These are phyloP conservation scores for Trypanosoma brucei DNA, from an alignment of 208 protist genomes.

Conservation along the genomic window DNA sequence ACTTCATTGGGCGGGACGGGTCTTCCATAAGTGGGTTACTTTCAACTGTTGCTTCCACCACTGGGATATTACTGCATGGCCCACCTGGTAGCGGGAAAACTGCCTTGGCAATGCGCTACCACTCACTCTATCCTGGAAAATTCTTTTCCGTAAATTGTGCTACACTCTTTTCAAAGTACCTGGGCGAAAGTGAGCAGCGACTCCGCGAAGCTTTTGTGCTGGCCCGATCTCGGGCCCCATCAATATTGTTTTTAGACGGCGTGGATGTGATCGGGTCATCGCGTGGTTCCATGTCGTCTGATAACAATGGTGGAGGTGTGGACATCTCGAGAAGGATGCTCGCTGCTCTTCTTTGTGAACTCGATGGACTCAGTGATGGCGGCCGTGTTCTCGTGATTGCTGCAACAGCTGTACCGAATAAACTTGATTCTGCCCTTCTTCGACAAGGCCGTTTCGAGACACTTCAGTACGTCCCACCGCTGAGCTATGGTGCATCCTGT, in stretches of 20 bases:
- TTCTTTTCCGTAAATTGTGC: conserved; percentile 76
- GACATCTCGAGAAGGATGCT: conserved; percentile 87
- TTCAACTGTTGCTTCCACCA: conserved; percentile 38
- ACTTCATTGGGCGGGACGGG: conserved; percentile 16
- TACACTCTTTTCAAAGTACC: conserved; percentile 81
- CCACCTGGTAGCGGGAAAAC: conserved; percentile 83
- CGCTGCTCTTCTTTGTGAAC: conserved; percentile 95
- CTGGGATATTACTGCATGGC: conserved; percentile 78
- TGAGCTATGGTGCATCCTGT: conserved; percentile 35
- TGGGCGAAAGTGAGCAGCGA: conserved; percentile 86
- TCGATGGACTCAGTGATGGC: conserved; percentile 93
- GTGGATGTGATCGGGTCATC: conserved; percentile 76
- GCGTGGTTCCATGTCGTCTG: conserved; percentile 33
- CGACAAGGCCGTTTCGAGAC: conserved; percentile 93
- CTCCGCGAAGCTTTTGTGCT: conserved; percentile 70
- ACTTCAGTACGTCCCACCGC: conserved; percentile 55
- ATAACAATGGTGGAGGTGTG: conserved; percentile 24
- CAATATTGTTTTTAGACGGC: conserved; percentile 84
- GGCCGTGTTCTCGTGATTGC: conserved; percentile 90
- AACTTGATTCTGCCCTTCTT: conserved; percentile 93
- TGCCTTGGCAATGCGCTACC: conserved; percentile 38
- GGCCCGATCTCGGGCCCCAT: conserved; percentile 53
- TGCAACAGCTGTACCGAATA: conserved; percentile 67
- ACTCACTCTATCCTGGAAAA: conserved; percentile 29
- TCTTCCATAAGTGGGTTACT: conserved; percentile 15